Evolutionary conservation across 2,329 filamentous ascomycete genomes (phyloP), one percentile per base, ranked within the genome.

Genomic region (Chrysoporthe cubensis): DNA sequence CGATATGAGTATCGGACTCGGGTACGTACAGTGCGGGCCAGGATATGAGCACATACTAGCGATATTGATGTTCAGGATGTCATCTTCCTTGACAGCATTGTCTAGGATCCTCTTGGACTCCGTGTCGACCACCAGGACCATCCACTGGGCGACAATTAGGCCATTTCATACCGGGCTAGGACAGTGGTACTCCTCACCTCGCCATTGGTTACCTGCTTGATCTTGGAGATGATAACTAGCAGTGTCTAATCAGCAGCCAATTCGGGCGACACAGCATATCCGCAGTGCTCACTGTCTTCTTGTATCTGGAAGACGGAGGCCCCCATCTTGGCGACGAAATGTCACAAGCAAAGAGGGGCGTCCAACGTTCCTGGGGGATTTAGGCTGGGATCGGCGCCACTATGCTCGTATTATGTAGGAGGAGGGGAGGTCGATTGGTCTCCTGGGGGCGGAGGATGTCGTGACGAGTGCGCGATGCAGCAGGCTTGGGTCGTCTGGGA

Each of bases 61-160:
- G 80, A 99, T 92, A 78, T 97, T 97, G 80, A 94, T 89, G 78
- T 97, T 96, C 81, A 99, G 90, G 73, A 99, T 96, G 76, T 97
- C 93, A 87, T 99, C 95, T 83, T 97, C 92, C 75, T 93, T 95
- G 77, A 95, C 88, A 59, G 93, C 91, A 84, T 95, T 97, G 80
- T 97, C 91, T 74, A 99, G 86, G 74, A 99, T 87, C 79, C 91
- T 94, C 78, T 90, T 90, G 77, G 93, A 94, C 66, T 84, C 85
- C 73, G 92, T 90, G 81, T 99, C 96, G 75, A 97, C 84, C 64
- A 99, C 90, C 73, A 99, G 83, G 73, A 97, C 92, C 87, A 98
- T 99, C 96, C 96, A 99, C 94, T 97, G 72, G 65, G 16, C 54
- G 40, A 42, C 11, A 26, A 44, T 32, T 57, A n/a, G 48, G 7